phyloP scores from a whole-genome alignment of 257 asterid species.

The Lycium ferocissimum region DNA sequence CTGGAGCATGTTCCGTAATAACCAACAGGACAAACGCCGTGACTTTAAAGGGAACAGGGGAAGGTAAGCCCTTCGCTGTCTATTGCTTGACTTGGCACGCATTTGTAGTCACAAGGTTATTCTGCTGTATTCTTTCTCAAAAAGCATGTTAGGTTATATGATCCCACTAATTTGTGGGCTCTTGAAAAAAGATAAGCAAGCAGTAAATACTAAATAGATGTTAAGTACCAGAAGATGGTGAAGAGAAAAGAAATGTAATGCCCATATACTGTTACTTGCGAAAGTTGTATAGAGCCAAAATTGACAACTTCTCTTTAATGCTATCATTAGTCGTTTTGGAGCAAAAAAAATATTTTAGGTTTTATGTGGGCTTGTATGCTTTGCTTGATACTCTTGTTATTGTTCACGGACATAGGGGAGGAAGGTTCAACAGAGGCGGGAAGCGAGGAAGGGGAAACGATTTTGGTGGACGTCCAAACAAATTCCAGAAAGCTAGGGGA shows the following conservation, averaged over 20 bases:
- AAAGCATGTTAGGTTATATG: not conserved
- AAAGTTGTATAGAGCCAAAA: not conserved
- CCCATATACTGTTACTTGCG: not conserved
- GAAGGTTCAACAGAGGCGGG: slow-evolving; percentile 76
- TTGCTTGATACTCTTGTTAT: not conserved
- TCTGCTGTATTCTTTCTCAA: not conserved
- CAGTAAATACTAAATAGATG: not conserved
- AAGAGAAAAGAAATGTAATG: not conserved
- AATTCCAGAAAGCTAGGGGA: slow-evolving; percentile 65
- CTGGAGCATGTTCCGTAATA: slow-evolving; percentile 71
- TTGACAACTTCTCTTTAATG: not conserved
- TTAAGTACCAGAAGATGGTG: not conserved
- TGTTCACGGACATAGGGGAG: slow-evolving; percentile 57
- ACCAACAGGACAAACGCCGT: slow-evolving; percentile 59
- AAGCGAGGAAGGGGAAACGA: slow-evolving; percentile 73
- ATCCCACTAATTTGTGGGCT: not conserved
- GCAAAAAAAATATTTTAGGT: not conserved
- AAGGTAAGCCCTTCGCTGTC: slow-evolving; percentile 51
- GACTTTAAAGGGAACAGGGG: slow-evolving; percentile 71
- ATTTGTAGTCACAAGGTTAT: not conserved
- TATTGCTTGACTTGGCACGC: not conserved
- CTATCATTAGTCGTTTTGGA: not conserved
- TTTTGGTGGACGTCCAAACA: slow-evolving; percentile 55
- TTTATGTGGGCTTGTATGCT: not conserved
- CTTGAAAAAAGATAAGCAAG: not conserved